Percentiles rank a stretch among this genome's conserved stretches.
Conservation (phyloP, 2,329 filamentous ascomycete genomes). For the Juglanconis sp. region DNA sequence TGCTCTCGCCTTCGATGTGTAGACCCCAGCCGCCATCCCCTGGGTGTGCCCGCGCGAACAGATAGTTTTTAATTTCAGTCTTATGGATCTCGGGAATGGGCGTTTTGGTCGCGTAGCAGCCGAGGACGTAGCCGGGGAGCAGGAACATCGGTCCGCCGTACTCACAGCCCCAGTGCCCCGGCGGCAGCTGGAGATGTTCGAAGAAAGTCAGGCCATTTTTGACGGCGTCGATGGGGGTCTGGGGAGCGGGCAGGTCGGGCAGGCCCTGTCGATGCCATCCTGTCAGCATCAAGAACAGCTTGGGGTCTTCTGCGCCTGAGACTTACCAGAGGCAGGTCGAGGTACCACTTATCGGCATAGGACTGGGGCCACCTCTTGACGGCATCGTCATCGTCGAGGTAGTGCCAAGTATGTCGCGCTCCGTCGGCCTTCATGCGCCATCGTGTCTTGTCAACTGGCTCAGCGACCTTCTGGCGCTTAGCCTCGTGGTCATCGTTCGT, state of each 20-base stretch:
- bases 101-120: slow-evolving; percentile 86
- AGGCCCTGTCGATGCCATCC: slow-evolving; percentile 55
- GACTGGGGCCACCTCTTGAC: slow-evolving; percentile 79
- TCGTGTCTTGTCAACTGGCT: slow-evolving; percentile 72
- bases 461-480: slow-evolving; percentile 46
- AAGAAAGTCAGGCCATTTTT: slow-evolving; percentile 85
- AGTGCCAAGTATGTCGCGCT: slow-evolving; percentile 92
- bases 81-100: slow-evolving; percentile 76
- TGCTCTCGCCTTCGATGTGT: slow-evolving; percentile 90
- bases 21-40: slow-evolving; percentile 96
- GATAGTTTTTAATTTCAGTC: slow-evolving; percentile 88
- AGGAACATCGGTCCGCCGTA: slow-evolving; percentile 98
- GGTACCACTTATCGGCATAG: slow-evolving; percentile 81
- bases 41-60: slow-evolving; percentile 79
- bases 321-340: slow-evolving; percentile 74
- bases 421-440: slow-evolving; percentile 84
- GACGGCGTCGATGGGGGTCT: slow-evolving; percentile 72
- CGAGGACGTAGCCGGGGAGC: slow-evolving; percentile 77
- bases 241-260: slow-evolving; percentile 66
- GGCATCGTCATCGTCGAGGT: slow-evolving; percentile 72
- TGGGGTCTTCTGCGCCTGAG: too few relatives aligned
- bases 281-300: background rate
- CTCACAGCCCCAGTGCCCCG: slow-evolving; percentile 94
- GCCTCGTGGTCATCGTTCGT: slow-evolving; percentile 28
- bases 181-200: slow-evolving; percentile 80